Percentiles rank a stretch among this genome's conserved stretches.
Evolutionary conservation across 2,329 filamentous ascomycete genomes (phyloP).

Genomic region (Ambrosiella cleistominuta): DNA sequence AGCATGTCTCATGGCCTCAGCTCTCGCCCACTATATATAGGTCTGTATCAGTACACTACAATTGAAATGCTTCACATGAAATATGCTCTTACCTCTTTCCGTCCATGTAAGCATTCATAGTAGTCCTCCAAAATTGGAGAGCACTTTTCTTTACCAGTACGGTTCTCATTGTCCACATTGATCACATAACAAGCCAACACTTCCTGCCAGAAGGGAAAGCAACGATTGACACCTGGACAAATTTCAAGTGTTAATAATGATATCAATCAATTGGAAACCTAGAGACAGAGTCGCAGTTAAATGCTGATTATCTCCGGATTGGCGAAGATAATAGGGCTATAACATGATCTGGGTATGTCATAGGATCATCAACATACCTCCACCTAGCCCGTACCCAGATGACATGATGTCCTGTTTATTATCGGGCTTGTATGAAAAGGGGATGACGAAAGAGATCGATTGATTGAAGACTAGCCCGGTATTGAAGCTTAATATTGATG

Average conservation of each 20-base stretch:
- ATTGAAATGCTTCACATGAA: background rate
- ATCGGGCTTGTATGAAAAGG: background rate
- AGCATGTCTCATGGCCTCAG: conserved; percentile 61
- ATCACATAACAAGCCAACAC: conserved; percentile 95
- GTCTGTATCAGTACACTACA: background rate
- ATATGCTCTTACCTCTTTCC: conserved; percentile 66
- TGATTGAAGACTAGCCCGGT: background rate
- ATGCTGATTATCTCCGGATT: background rate
- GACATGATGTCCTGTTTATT: conserved; percentile 36
- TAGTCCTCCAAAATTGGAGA: conserved; percentile 78
- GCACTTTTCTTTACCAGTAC: conserved; percentile 76
- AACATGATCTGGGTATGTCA: background rate
- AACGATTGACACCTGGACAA: conserved; percentile 46
- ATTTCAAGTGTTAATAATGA: background rate
- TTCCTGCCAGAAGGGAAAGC: conserved; percentile 99
- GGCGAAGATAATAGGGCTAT: background rate
- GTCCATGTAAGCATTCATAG: conserved; percentile 96
- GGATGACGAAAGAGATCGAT: background rate
- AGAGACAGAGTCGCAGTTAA: background rate
- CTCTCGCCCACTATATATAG: conserved; percentile 50
- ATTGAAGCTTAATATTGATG: background rate
- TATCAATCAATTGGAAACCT: background rate
- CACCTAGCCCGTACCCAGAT: conserved; percentile 66
- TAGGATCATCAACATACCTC: conserved; percentile 35
- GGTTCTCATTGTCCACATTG: conserved; percentile 66